phyloP scores from a whole-genome alignment of 345 rosid species.

The Citrus sinensis region DVS_A1.0 CM039167.1:25364501-25365000 shows the following conservation, averaged over 20 bases:
- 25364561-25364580: not conserved
- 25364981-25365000: not conserved
- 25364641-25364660: not conserved
- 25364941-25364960: not conserved
- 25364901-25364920: not conserved
- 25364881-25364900: not conserved
- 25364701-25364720: not conserved
- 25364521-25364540: not conserved
- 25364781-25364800: not conserved
- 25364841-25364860: not conserved
- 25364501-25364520: not conserved
- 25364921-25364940: not conserved
- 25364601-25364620: not conserved
- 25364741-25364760: not conserved
- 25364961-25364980: not conserved
- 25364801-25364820: not conserved
- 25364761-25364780: not conserved
- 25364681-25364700: not conserved
- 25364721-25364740: not conserved
- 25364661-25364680: not conserved
- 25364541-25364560: not conserved
- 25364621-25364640: not conserved
- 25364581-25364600: not conserved
- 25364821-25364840: not conserved
- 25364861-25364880: not conserved